These are phyloP conservation scores for Choiromyces venosus DNA, from an alignment of 495 filamentous ascomycete species.

Conservation along the genomic window DNA sequence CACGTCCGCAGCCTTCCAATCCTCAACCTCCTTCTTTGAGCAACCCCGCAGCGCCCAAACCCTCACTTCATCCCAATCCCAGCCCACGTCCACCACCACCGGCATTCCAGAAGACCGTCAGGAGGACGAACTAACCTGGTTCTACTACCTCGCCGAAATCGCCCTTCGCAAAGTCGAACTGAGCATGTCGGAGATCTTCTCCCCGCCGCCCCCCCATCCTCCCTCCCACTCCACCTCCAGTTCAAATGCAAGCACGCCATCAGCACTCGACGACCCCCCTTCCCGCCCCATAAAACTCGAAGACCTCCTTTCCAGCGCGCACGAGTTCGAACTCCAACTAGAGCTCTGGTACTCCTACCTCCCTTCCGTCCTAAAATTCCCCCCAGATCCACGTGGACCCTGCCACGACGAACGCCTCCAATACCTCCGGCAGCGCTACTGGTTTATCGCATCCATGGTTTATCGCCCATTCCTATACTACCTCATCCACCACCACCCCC, in stretches of 20 bases:
- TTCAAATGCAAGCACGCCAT: conserved; percentile 9
- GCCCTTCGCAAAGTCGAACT: conserved; percentile 41
- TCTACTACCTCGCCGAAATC: conserved; percentile 45
- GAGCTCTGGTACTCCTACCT: conserved; percentile 32
- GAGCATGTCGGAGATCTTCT: conserved; percentile 23
- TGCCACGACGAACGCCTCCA: conserved; percentile 33
- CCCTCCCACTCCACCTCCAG: conserved; percentile 19
- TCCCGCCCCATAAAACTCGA: conserved; percentile 16
- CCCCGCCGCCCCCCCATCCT: conserved; percentile 12
- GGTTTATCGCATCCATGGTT: conserved; percentile 31
- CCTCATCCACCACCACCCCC: conserved; percentile 26
- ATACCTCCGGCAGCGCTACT: conserved; percentile 32
- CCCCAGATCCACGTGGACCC: conserved; percentile 12
- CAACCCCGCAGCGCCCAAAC: conserved; percentile 30
- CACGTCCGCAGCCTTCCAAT: conserved; percentile 30
- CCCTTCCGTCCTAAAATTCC: conserved; percentile 31
- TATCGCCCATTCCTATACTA: conserved; percentile 37
- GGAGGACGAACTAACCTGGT: conserved; percentile 41
- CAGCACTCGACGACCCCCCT: not conserved
- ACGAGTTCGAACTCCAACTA: conserved; percentile 37
- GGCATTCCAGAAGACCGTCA: conserved; percentile 18
- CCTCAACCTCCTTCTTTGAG: conserved; percentile 33
- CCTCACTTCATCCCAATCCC: not conserved
- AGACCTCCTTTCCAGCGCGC: conserved; percentile 28
- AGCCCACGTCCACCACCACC: no score